Base-by-base conservation (phyloP, 140 eudicot genomes). In the Ambrosia hybrid region DNA sequence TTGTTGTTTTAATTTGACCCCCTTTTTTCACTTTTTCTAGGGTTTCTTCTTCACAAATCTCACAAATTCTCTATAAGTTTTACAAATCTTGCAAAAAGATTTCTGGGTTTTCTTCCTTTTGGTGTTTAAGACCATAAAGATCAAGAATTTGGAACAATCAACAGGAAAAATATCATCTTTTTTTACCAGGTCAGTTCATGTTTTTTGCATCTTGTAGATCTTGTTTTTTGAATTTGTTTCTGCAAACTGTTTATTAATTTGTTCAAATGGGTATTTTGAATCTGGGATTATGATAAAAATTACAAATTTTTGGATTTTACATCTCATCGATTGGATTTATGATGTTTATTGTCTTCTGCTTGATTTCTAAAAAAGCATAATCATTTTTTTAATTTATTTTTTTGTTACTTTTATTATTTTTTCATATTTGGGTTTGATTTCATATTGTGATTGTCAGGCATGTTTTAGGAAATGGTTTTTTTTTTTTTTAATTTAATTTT, bases 1-100 rank as follows among this genome's bases (percentile, higher is more conserved):
- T 39, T 39, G 26, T 73, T 66, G 76, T 65, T 70, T 71, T 55
- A 51, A 38, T 82, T 82, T 73, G 83, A 82, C 26, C 90, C 75
- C 57, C 67, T 60, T 62, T 65, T 37, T 15, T 21, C 26, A 21
- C 60, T 33, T 26, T 61, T 78, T 72, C 69, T 65, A 80, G 81
- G 82, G 80, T 68, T 79, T 74, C 65, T 70, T 57, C 73, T 80
- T 74, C 65, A 34, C 72, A 70, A 77, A 67, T 65, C 67, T 62
- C 67, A n/a, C 64, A 58, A 53, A 6, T 71, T 73, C 53, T 65
- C 67, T 17, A 6, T 57, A 74, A 45, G 53, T 80, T 57, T 68
- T 16, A 65, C 39, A 41, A 61, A 45, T 69, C 41, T 52, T 55
- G 57, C 59, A 39, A n/a, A 76, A 67, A 64, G 53, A 57, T 71